Conservation (phyloP, 2,329 filamentous ascomycete species). For the Alternaria metachromatica region DNA sequence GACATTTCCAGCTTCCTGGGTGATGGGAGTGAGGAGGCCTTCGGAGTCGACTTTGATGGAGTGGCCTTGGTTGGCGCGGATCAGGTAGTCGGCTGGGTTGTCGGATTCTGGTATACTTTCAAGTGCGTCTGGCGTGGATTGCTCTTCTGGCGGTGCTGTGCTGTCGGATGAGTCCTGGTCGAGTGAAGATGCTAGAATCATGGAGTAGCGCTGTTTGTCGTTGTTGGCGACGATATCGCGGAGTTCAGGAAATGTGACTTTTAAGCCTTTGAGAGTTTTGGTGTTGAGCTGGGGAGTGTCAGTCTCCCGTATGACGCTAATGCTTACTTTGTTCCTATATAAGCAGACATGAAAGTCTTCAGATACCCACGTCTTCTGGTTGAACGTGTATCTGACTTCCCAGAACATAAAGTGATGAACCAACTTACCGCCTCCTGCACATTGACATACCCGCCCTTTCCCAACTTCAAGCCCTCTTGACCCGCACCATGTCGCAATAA, state of each 20-base stretch:
- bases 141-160: constrained; percentile 9
- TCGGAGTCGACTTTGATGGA: constrained; percentile 78
- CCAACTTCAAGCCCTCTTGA: constrained; percentile 65
- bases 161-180: constrained; percentile 7
- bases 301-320: neutral
- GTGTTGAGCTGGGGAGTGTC: constrained; percentile 58
- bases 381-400: neutral
- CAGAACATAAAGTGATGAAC: neutral
- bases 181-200: constrained; percentile 63
- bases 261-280: constrained; percentile 68
- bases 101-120: constrained; percentile 27
- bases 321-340: no score
- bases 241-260: constrained; percentile 79
- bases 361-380: neutral
- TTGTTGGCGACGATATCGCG: constrained; percentile 72
- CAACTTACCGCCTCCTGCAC: constrained; percentile 63
- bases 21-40: constrained; percentile 72
- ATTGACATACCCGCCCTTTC: constrained; percentile 65
- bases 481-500: constrained; percentile 68
- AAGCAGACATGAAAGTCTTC: neutral
- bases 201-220: constrained; percentile 88
- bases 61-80: constrained; percentile 96
- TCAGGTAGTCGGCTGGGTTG: constrained; percentile 74
- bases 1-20: constrained; percentile 59
- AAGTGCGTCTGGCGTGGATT: constrained; percentile 17